These are phyloP conservation scores for Microsporum canis DNA, from an alignment of 2,329 filamentous ascomycete genomes.

Conservation along the genomic window DNA sequence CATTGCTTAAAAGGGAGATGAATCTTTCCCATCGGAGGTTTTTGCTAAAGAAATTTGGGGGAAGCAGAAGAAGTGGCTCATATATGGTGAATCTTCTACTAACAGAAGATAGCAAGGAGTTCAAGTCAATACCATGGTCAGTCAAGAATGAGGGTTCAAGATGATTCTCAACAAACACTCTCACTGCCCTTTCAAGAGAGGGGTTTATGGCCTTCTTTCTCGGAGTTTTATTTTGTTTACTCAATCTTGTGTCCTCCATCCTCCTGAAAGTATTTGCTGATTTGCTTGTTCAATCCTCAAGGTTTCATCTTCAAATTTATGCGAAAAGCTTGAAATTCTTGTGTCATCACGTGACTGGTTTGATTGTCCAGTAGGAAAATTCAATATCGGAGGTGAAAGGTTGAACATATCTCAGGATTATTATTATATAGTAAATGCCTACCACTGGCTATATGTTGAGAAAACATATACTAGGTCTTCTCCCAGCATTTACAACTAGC, in stretches of 20 bases:
- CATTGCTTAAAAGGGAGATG: constrained; percentile 16
- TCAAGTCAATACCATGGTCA: not conserved
- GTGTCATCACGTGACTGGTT: too few species aligned
- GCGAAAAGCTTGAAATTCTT: too few species aligned
- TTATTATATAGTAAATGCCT: too few species aligned
- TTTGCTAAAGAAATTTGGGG: constrained; percentile 35
- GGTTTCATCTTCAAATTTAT: not conserved
- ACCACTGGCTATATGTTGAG: too few species aligned
- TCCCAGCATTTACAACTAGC: too few species aligned
- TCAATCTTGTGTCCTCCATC: not conserved
- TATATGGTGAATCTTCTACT: constrained; percentile 46
- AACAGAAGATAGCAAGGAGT: constrained; percentile 16
- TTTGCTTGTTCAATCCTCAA: not conserved
- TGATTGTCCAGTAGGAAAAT: too few species aligned
- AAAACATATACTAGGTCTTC: too few species aligned
- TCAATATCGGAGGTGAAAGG: too few species aligned
- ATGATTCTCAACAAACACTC: constrained; percentile 21
- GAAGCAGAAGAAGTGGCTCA: constrained; percentile 46
- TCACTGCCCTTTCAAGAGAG: constrained; percentile 25
- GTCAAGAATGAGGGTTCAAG: constrained; percentile 15
- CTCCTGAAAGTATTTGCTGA: not conserved
- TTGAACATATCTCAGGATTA: too few species aligned
- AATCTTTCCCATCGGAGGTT: constrained; percentile 21
- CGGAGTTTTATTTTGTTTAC: not conserved
- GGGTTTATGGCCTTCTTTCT: constrained; percentile 13